phyloP scores from a whole-genome alignment of 768 basidiomycete genomes.

The Tylopilus cervinicoccineus region DNA sequence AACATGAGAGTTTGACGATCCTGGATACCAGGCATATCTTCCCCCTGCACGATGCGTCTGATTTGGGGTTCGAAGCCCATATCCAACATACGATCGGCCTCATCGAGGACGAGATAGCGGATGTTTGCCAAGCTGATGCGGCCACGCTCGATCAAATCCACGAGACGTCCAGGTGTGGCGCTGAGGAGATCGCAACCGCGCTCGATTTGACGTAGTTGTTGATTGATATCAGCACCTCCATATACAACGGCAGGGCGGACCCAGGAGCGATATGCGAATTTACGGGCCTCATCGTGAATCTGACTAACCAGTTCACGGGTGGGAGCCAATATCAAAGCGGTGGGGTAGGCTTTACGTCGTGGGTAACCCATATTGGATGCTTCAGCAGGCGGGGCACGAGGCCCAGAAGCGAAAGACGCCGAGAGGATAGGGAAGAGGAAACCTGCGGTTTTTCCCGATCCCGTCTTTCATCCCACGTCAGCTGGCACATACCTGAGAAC shows the following conservation, averaged over 20 bases:
- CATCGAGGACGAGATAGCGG: slow-evolving; percentile 96
- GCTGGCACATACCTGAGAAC: slow-evolving; percentile 8
- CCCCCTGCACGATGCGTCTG: slow-evolving; percentile 93
- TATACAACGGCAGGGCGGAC: slow-evolving; percentile 98
- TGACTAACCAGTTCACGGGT: slow-evolving; percentile 99
- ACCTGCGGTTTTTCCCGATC: slow-evolving; percentile 98
- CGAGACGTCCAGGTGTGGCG: slow-evolving; percentile 96
- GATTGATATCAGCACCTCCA: slow-evolving; percentile 97
- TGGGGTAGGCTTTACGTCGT: slow-evolving; percentile 92
- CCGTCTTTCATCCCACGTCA: slow-evolving; percentile 60
- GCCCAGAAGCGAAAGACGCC: slow-evolving; percentile 83
- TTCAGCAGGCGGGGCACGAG: slow-evolving; percentile 62
- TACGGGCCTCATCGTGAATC: slow-evolving; percentile 98
- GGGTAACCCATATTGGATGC: slow-evolving; percentile 46
- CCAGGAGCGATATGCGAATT: slow-evolving; percentile 99
- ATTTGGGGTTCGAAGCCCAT: slow-evolving; percentile 99
- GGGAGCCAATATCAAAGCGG: slow-evolving; percentile 95
- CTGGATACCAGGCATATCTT: slow-evolving; percentile 93
- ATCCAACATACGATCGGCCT: slow-evolving; percentile 99
- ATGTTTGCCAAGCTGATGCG: slow-evolving; percentile 95
- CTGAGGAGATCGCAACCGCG: slow-evolving; percentile 96
- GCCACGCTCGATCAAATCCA: slow-evolving; percentile 97
- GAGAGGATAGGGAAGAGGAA: slow-evolving; percentile 99
- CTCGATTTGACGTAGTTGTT: slow-evolving; percentile 90
- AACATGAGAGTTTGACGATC: slow-evolving; percentile 99